Conservation (phyloP, 1,284 basidiomycete species). For the Tylopilus orsonianus region DNA sequence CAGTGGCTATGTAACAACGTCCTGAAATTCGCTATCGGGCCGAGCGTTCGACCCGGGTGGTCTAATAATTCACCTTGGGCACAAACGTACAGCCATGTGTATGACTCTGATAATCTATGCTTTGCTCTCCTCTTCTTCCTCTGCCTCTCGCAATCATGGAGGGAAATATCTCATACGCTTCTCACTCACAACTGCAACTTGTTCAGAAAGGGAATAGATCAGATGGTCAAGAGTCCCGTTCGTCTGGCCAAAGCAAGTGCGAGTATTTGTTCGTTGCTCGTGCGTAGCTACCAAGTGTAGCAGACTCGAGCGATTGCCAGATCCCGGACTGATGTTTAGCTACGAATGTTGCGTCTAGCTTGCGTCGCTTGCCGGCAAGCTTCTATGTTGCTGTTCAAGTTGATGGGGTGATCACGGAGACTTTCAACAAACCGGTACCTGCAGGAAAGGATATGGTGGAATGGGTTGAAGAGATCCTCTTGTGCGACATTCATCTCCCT, state of each 20-base stretch:
- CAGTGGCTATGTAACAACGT: too few relatives aligned
- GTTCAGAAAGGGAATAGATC: too few relatives aligned
- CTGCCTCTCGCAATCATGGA: background rate
- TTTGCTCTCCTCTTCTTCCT: background rate
- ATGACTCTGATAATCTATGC: too few relatives aligned
- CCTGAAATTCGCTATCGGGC: too few relatives aligned
- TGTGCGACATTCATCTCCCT: background rate
- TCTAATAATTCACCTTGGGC: too few relatives aligned
- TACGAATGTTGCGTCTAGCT: background rate
- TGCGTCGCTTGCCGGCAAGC: background rate
- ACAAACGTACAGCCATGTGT: too few relatives aligned
- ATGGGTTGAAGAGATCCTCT: background rate
- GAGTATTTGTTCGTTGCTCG: background rate
- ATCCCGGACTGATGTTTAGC: background rate
- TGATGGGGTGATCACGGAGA: background rate
- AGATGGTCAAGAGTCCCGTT: background rate
- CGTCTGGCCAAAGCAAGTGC: too few relatives aligned
- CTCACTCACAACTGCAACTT: too few relatives aligned
- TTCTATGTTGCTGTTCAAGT: background rate
- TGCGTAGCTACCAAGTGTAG: background rate
- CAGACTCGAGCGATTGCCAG: background rate
- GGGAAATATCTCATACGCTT: background rate
- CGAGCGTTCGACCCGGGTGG: too few relatives aligned
- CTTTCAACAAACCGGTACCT: background rate
- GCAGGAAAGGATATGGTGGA: background rate